Evolutionary conservation across 2,329 filamentous ascomycete species (phyloP).

Genomic region (Atkinsonella texensis): DNA sequence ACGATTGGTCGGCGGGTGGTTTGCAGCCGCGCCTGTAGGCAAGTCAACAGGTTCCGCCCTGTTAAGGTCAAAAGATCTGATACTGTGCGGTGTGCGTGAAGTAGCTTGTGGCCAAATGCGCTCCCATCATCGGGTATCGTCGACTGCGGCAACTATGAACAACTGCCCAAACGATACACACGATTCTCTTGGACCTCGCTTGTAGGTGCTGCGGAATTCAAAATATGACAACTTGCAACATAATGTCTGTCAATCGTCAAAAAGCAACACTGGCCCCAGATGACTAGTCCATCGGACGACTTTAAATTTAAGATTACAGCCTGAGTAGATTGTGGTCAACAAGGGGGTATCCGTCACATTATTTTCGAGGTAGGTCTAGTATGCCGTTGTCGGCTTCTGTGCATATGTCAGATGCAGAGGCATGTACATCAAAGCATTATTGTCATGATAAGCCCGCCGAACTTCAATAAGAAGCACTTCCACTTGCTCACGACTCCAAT

Average conservation of each 20-base stretch:
- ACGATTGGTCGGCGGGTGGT: neutral
- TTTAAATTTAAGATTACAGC: neutral
- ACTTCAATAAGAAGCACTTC: constrained; percentile 36
- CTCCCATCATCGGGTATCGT: too few relatives aligned
- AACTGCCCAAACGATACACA: too few relatives aligned
- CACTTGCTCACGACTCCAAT: constrained; percentile 35
- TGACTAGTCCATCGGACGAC: neutral
- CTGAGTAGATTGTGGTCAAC: neutral
- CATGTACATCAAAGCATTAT: constrained; percentile 38
- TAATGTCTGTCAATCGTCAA: too few relatives aligned
- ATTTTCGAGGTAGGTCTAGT: neutral
- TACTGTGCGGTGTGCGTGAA: neutral
- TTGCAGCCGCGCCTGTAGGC: neutral
- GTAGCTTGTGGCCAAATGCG: too few relatives aligned
- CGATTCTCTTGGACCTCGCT: too few relatives aligned
- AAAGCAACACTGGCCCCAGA: neutral
- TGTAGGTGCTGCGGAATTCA: too few relatives aligned
- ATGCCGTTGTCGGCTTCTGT: constrained; percentile 30
- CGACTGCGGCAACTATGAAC: too few relatives aligned
- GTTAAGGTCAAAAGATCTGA: too few relatives aligned
- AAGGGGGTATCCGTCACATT: neutral
- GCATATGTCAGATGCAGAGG: constrained; percentile 42
- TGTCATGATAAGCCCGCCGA: constrained; percentile 34
- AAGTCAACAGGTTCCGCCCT: neutral
- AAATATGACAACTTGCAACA: too few relatives aligned